A percentile compares a stretch with the other conserved stretches of the same genome.
These are phyloP conservation scores for Naganishia cerealis DNA, from an alignment of 1,284 basidiomycete genomes.

Conservation along the genomic window DNA sequence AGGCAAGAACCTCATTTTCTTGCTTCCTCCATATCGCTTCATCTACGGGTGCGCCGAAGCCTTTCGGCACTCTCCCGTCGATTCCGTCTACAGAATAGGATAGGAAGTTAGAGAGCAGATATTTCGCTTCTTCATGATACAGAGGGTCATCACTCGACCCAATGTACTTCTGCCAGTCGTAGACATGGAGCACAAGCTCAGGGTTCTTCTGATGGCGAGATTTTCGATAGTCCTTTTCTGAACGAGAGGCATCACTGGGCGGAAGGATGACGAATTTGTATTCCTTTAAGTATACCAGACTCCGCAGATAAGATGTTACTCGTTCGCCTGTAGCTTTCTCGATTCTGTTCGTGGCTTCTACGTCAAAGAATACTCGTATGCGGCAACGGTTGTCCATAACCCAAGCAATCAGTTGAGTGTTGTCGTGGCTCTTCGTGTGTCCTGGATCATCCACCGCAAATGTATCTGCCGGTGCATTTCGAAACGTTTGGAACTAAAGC, in stretches of 20 bases:
- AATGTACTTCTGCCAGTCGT: constrained; percentile 24
- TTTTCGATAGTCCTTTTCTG: constrained; percentile 1
- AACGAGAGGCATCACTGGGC: neutral
- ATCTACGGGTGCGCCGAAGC: constrained; percentile 5
- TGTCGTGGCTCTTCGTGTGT: neutral
- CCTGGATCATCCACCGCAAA: neutral
- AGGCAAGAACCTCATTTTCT: constrained; percentile 7
- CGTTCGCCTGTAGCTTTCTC: constrained; percentile 18
- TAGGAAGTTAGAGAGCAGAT: constrained; percentile 17
- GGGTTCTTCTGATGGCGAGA: constrained; percentile 10
- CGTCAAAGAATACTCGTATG: constrained; percentile 27
- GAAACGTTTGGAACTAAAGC: constrained; percentile 13
- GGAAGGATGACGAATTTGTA: constrained; percentile 23
- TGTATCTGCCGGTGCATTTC: neutral
- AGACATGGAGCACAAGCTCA: constrained; percentile 13
- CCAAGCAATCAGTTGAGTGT: constrained; percentile 23
- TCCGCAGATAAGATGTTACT: constrained; percentile 21
- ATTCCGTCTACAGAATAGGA: constrained; percentile 3
- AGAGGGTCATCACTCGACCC: constrained; percentile 22
- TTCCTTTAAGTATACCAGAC: constrained; percentile 13
- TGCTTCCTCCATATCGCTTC: constrained; percentile 22
- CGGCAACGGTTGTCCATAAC: constrained; percentile 24
- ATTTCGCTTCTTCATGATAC: constrained; percentile 25
- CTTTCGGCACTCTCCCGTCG: constrained; percentile 14
- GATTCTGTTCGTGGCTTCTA: constrained; percentile 17